These are phyloP conservation scores for Dothideomycetes sp. DNA, from an alignment of 2,329 filamentous ascomycete genomes.

Conservation along the genomic window DNA sequence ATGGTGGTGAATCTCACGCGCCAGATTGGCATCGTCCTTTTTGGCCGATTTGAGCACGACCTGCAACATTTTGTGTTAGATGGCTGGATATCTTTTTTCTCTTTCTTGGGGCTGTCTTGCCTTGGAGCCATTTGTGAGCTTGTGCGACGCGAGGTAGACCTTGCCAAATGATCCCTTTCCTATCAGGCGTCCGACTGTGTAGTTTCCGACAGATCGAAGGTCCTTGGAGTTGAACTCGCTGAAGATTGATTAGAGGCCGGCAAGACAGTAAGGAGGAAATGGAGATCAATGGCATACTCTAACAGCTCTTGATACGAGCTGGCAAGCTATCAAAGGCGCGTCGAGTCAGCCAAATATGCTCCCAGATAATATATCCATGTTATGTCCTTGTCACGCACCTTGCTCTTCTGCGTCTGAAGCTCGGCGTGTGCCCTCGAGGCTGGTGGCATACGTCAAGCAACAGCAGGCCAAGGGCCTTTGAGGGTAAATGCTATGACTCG, in stretches of 20 bases:
- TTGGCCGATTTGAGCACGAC: conserved; percentile 97
- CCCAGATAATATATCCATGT: too few relatives aligned
- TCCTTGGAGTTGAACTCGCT: conserved; percentile 93
- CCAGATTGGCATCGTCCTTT: conserved; percentile 89
- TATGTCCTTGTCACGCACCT: conserved; percentile 13
- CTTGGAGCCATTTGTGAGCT: conserved; percentile 97
- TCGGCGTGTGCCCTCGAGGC: conserved; percentile 21
- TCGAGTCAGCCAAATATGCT: conserved; percentile 7
- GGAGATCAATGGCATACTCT: conserved; percentile 52
- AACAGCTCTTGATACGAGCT: conserved; percentile 94
- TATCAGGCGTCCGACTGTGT: conserved; percentile 80
- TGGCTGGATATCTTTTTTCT: too few relatives aligned
- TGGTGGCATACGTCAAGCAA: conserved; percentile 18
- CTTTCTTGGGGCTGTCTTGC: conserved; percentile 35
- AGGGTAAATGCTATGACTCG: too few relatives aligned
- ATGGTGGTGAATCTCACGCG: conserved; percentile 96
- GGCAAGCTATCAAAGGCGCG: conserved; percentile 56
- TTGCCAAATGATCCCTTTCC: conserved; percentile 98
- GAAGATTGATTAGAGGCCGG: conserved; percentile 12
- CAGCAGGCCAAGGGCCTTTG: neutral
- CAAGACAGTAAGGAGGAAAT: conserved; percentile 1
- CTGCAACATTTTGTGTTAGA: conserved; percentile 42
- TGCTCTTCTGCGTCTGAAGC: conserved; percentile 23
- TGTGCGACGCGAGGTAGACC: conserved; percentile 91
- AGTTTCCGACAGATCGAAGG: conserved; percentile 87